A percentile compares a stretch with the other conserved stretches of the same genome.
These are phyloP conservation scores for Hypoxylon rickii DNA, from an alignment of 495 filamentous ascomycete species.

Conservation along the genomic window DNA sequence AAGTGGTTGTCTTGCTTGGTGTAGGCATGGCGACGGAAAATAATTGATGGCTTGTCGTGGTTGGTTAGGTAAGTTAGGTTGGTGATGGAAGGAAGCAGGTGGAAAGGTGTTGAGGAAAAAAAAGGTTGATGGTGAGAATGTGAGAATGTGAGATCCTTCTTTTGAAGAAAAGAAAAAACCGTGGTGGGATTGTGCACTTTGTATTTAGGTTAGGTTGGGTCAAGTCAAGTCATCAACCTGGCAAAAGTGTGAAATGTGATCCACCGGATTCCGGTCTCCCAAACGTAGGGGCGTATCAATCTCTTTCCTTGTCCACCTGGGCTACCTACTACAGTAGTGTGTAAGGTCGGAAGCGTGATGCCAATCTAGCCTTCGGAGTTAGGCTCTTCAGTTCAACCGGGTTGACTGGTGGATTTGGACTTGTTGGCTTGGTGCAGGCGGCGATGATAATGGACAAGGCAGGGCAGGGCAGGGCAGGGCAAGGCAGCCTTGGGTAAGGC, in stretches of 20 bases:
- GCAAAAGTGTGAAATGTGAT: slow-evolving; percentile 34
- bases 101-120: slow-evolving; percentile 7
- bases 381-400: too few relatives aligned
- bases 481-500: too few relatives aligned
- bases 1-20: slow-evolving; percentile 43
- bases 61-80: background rate
- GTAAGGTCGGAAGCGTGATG: too few relatives aligned
- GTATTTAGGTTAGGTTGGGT: slow-evolving; percentile 27
- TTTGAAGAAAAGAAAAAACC: slow-evolving; percentile 5
- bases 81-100: slow-evolving; percentile 15
- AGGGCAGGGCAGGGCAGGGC: too few relatives aligned
- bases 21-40: slow-evolving; percentile 43
- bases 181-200: slow-evolving; percentile 33
- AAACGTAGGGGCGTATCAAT: background rate
- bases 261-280: slow-evolving; percentile 24
- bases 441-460: too few relatives aligned
- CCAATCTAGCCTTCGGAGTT: slow-evolving; percentile 7
- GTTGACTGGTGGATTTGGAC: too few relatives aligned
- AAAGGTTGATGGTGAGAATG: slow-evolving; percentile 6
- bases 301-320: slow-evolving; percentile 3
- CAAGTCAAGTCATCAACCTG: slow-evolving; percentile 33
- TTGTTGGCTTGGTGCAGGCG: too few relatives aligned
- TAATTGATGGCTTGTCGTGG: slow-evolving; percentile 18
- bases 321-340: too few relatives aligned
- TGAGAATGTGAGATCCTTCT: slow-evolving; percentile 16